Conservation (phyloP, 2,329 filamentous ascomycete genomes). For the Aspergillus sp. region DNA sequence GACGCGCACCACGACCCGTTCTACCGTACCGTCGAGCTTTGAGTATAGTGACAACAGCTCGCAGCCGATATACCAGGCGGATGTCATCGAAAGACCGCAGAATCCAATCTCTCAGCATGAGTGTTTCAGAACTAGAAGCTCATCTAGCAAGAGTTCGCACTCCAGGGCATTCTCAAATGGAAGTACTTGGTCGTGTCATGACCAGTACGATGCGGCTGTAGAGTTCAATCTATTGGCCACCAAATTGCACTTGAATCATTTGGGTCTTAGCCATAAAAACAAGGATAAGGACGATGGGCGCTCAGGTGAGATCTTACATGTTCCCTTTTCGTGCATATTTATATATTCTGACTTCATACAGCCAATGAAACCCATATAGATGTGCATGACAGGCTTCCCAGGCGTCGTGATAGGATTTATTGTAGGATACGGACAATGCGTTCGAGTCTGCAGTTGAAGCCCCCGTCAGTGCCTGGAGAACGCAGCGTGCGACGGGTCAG, state of each 20-base stretch:
- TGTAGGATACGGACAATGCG: conserved; percentile 30
- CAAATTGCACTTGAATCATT: conserved; percentile 16
- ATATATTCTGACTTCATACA: background rate
- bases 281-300: background rate
- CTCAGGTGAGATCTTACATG: conserved; percentile 5
- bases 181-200: conserved; percentile 16
- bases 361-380: conserved; percentile 1
- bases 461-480: conserved; percentile 8
- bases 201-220: conserved; percentile 18
- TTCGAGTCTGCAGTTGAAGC: conserved; percentile 25
- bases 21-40: conserved; percentile 10
- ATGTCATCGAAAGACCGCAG: conserved; percentile 2
- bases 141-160: conserved; percentile 15
- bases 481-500: conserved; percentile 33
- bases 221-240: conserved; percentile 28
- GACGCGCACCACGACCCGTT: conserved; percentile 1
- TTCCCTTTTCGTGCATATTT: background rate
- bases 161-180: conserved; percentile 15
- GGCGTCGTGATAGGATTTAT: conserved; percentile 17
- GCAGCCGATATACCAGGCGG: background rate
- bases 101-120: conserved; percentile 6
- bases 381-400: conserved; percentile 4
- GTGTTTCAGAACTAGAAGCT: conserved; percentile 11
- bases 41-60: conserved; percentile 8
- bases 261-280: conserved; percentile 7